Percentiles rank a stretch among this genome's conserved stretches.
These are phyloP conservation scores for Batkoa obscura DNA, from an alignment of 371 early-diverging fungal genomes.

Conservation along the genomic window DNA sequence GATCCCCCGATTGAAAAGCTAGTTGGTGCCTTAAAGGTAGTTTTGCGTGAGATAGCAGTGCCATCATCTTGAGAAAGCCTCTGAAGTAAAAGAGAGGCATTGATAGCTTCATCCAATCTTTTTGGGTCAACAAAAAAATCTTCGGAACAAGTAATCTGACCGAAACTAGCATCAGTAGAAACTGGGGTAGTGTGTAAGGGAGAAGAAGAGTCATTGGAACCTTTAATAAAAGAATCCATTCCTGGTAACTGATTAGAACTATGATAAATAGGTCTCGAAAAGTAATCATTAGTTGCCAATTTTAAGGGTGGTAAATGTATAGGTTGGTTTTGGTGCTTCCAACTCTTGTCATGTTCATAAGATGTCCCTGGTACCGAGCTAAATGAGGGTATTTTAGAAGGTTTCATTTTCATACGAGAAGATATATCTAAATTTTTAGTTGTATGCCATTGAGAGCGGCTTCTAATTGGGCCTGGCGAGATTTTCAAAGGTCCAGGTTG, in stretches of 20 bases:
- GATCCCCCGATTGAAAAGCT: neutral
- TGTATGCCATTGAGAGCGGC: neutral
- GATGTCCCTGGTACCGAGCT: neutral
- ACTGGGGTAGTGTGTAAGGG: constrained; percentile 5
- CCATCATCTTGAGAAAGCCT: constrained; percentile 34
- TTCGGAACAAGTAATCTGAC: neutral
- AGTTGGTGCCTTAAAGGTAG: neutral
- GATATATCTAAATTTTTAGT: no score
- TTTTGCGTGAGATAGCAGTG: neutral
- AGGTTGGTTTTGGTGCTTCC: no score
- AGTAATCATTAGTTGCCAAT: no score
- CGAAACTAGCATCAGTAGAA: neutral
- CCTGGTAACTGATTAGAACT: no score
- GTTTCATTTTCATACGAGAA: neutral
- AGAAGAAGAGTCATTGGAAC: constrained; percentile 9
- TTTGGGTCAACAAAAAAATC: constrained; percentile 9
- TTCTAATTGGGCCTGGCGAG: neutral
- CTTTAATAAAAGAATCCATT: neutral
- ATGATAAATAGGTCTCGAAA: no score
- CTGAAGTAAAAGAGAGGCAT: constrained; percentile 27
- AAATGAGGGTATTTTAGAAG: neutral
- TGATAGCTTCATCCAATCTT: constrained; percentile 29
- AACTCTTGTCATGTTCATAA: neutral
- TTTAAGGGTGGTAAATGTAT: constrained; percentile 2
- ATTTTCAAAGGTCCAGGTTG: neutral